These are phyloP conservation scores for Clonostachys byssicola DNA, from an alignment of 2,329 filamentous ascomycete species.

Conservation along the genomic window DNA sequence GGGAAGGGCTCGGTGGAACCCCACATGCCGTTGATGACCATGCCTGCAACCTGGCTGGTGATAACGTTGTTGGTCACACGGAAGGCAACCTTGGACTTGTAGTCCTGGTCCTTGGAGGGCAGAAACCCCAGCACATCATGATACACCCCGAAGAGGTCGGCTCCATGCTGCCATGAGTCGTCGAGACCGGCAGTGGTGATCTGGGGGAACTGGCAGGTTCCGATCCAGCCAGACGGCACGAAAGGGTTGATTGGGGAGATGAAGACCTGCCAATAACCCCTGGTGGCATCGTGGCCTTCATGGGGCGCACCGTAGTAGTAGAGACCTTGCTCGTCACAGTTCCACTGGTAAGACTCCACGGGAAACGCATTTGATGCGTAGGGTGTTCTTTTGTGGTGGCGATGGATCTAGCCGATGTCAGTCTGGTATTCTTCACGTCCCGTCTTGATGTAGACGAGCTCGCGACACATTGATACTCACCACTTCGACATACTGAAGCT, in stretches of 20 bases:
- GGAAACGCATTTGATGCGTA: slow-evolving; percentile 77
- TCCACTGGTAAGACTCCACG: slow-evolving; percentile 66
- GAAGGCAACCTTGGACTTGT: slow-evolving; percentile 48
- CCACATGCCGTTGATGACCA: slow-evolving; percentile 71
- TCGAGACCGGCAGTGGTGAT: slow-evolving; percentile 68
- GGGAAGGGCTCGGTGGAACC: slow-evolving; percentile 32
- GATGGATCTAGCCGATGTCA: slow-evolving; percentile 53
- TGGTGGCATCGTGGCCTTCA: slow-evolving; percentile 39
- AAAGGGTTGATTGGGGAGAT: slow-evolving; percentile 64
- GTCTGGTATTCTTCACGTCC: not conserved
- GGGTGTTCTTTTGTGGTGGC: slow-evolving; percentile 81
- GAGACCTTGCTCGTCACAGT: slow-evolving; percentile 66
- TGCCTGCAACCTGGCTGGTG: slow-evolving; percentile 74
- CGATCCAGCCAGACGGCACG: slow-evolving; percentile 60
- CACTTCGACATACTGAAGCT: slow-evolving; percentile 72
- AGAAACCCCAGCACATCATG: slow-evolving; percentile 65
- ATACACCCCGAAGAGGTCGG: slow-evolving; percentile 75
- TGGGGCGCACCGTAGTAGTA: slow-evolving; percentile 65
- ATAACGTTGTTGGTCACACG: slow-evolving; percentile 80
- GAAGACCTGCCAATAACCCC: slow-evolving; percentile 63
- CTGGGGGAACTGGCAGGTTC: slow-evolving; percentile 77
- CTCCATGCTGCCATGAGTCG: slow-evolving; percentile 72
- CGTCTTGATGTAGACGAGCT: not conserved
- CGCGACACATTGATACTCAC: slow-evolving; percentile 32
- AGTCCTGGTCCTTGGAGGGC: slow-evolving; percentile 41